Evolutionary conservation across 208 protist species (phyloP), one percentile per base, ranked within the genome.

Genomic region (Hexamita inflata): DNA sequence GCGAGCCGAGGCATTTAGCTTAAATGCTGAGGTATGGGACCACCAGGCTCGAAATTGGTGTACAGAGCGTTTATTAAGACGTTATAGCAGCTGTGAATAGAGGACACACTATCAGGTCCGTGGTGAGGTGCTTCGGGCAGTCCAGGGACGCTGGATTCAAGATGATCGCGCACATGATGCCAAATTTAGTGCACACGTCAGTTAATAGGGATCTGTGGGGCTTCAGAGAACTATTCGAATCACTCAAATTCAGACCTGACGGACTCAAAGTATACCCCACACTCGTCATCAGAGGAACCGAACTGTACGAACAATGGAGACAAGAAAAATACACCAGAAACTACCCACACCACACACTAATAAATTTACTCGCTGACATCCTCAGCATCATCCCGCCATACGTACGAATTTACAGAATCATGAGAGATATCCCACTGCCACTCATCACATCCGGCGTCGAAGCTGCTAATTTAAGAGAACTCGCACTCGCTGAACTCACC

Each of bases 141-240:
- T 95, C 24, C 78, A 86, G 34, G 76, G 92, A 98, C 79, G 84
- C 88, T 73, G 96, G 94, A 59, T 98, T 93, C 82, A 98, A 98
- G 81, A 89, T 98, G 0, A 91, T 96, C 39, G 91, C 94, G 11
- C 95, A 98, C 76, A 93, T 98, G 80, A 98, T 98, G 95, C 95
- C 95, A 4, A 94, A 98, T 87, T 82, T 98, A 35, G 94, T 94
- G 39, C 91, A 92, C 58, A 87, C 92, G 26, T 91, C 86, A 34
- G 85, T 93, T 35, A 89, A 90, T 34, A 83, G 92, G 53, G 94
- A 97, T 82, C 84, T 92, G 39, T 80, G 82, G 49, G 91, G 92
- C 82, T 94, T 95, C 76, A 85, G 65, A n/a, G 83, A 77, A 30
- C 61, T 84, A 90, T 98, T 65, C 81, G 88, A 74, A 94, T 38